Evolutionary conservation across 805 yeast genomes (phyloP), one percentile per base, ranked within the genome.

Genomic region (Kluyveromyces dobzhanskii): DNA sequence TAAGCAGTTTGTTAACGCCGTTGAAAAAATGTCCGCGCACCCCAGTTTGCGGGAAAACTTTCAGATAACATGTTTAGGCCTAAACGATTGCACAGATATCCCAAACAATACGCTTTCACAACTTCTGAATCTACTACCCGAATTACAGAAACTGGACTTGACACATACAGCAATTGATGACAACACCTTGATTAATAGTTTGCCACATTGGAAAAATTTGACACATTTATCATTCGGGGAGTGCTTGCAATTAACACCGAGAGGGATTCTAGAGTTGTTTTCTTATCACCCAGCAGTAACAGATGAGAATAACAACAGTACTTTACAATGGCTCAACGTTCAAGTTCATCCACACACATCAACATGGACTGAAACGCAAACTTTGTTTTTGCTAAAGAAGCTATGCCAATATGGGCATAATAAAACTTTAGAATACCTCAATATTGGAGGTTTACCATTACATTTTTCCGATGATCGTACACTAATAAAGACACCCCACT

Each of bases 41-140:
- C 38, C 52, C 42, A 41, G 46, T 52, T 71, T 50, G 16, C 49
- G 48, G 26, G 47, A 43, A 37, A 59, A 57, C 41, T 54, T 51
- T 39, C 64, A 59, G 32, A 50, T 59, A 7, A 53, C 62, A 17
- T 56, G 62, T 30, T 67, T 88, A 9, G 85, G 94, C 0, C 75
- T 88, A 53, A 95, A 87, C 61, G 95, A 86, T 53, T 88, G 97
- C 57, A 79, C 92, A 2, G 85, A 84, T 46, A 65, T 87, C 28
- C 71, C 85, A 3, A 59, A 74, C 4, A 67, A 66, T n/a, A 70
- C 71, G 0, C 73, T 83, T 41, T 49, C 53, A 14, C 50, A 44
- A 37, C 40, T 56, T 7, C 66, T 66, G 18, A 70, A 69, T 38
- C 55, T 84, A 10, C 63, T 88, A 21, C 80, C 83, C 2, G 72